These are phyloP conservation scores for Tritrichomonas foetus DNA, from an alignment of 208 protist species.

Conservation along the genomic window DNA sequence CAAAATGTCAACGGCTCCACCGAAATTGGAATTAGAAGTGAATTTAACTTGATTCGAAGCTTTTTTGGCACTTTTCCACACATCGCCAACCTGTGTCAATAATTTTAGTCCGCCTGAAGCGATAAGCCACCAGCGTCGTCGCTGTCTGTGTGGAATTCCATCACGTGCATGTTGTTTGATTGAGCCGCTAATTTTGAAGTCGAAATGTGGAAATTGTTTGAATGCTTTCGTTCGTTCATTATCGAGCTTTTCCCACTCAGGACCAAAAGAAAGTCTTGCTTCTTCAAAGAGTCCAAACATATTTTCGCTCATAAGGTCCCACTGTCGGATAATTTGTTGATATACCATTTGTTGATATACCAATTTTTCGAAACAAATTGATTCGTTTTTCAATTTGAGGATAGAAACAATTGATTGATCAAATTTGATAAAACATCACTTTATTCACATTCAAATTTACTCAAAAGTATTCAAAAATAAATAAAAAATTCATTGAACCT, in stretches of 20 bases:
- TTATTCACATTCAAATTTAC: too few species aligned
- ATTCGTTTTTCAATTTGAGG: too few species aligned
- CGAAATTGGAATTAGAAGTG: neutral
- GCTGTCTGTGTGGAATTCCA: neutral
- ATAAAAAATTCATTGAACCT: too few species aligned
- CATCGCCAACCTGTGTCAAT: neutral
- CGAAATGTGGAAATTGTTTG: neutral
- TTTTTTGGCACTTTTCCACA: neutral
- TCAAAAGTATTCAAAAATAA: too few species aligned
- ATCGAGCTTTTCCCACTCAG: neutral
- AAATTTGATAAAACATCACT: too few species aligned
- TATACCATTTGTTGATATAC: constrained; percentile 28
- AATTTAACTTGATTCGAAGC: neutral
- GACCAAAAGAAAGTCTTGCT: neutral
- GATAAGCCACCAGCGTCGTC: neutral
- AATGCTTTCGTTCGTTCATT: neutral
- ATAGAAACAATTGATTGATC: too few species aligned
- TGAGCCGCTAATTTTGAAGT: neutral
- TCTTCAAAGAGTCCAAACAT: neutral
- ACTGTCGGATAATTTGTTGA: neutral
- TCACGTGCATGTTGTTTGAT: neutral
- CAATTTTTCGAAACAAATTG: too few species aligned
- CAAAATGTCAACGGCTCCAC: neutral
- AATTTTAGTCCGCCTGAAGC: neutral
- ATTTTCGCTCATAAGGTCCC: neutral